Conservation (phyloP, 345 rosid genomes). For the Lepidium sativum region DNA sequence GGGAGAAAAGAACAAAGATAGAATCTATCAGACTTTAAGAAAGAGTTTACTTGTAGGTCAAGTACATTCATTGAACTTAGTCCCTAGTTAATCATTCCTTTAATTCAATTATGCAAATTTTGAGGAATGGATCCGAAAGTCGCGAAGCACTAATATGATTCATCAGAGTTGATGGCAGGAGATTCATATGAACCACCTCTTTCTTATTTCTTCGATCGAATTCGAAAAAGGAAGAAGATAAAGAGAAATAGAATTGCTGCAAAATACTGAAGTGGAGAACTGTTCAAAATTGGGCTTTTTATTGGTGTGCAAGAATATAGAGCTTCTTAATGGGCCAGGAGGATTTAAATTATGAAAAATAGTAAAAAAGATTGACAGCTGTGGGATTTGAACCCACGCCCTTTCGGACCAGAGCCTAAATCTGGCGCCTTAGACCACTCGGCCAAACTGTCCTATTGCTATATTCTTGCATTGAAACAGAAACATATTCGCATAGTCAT, state of each 20-base stretch:
- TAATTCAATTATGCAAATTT: neutral
- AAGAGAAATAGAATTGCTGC: neutral
- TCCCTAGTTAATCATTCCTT: neutral
- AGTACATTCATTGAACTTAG: neutral
- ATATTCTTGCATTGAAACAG: neutral
- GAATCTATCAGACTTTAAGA: neutral
- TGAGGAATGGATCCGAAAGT: neutral
- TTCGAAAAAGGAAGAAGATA: neutral
- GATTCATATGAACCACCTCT: neutral
- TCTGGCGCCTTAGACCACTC: slow-evolving; percentile 99
- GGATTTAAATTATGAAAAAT: neutral
- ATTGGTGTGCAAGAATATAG: neutral
- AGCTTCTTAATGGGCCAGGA: neutral
- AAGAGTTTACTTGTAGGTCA: neutral
- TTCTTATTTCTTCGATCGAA: neutral
- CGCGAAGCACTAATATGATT: neutral
- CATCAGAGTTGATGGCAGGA: neutral
- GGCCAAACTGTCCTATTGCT: slow-evolving; percentile 71
- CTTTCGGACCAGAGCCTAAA: slow-evolving; percentile 99
- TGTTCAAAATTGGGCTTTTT: neutral
- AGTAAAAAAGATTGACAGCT: slow-evolving; percentile 46
- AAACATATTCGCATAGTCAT: no score
- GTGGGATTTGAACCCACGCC: slow-evolving; percentile 99
- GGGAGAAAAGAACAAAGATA: neutral
- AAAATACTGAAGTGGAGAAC: neutral